Evolutionary conservation across 2,329 filamentous ascomycete genomes (phyloP), one percentile per base, ranked within the genome.

Genomic region (Hawksworthiomyces lignivorus): DNA sequence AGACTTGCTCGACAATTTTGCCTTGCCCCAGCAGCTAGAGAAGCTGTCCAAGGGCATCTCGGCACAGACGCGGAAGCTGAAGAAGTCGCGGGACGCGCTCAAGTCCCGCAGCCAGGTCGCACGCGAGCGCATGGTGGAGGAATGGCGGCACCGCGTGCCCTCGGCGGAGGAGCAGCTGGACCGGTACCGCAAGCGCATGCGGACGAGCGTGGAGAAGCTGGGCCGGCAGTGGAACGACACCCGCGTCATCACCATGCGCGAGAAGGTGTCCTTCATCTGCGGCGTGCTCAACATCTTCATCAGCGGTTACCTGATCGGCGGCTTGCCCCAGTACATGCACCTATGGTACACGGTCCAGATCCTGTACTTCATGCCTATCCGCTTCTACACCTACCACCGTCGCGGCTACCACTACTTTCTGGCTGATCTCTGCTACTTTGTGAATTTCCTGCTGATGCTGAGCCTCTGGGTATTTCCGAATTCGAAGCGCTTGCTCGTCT

Each of bases 221-320:
- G 84, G 82, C 47, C 77, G 74, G 51, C 80, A 80, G 56, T 98
- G 90, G 89, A 92, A 86, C 57, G 85, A 95, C 57, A 87, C 85
- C 15, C 87, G 87, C 55, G 82, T 80, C 8, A 88, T 98, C 53
- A 96, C 88, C 2, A 64, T 86, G 37, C 81, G 89, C 45, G 92
- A 98, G 67, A 98, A 98, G 72, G 70, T 94, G 36, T 89, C 90
- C 6, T 98, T 98, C 63, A 96, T 98, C 48, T 90, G 81, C 47
- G 92, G 88, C 54, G 89, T 96, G 52, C 78, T 96, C 67, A 98
- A 98, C 65, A 92, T 98, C 61, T 94, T 98, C 64, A 80, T 97
- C 59, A 94, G 87, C 51, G 92, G 90, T 44, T 97, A 95, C 61
- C 69, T 98, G 35, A 84, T 98, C 40, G 92, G 92, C 47, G 87